Base-by-base conservation (phyloP, 345 rosid genomes). In the Euphorbia tirucalli region DNA sequence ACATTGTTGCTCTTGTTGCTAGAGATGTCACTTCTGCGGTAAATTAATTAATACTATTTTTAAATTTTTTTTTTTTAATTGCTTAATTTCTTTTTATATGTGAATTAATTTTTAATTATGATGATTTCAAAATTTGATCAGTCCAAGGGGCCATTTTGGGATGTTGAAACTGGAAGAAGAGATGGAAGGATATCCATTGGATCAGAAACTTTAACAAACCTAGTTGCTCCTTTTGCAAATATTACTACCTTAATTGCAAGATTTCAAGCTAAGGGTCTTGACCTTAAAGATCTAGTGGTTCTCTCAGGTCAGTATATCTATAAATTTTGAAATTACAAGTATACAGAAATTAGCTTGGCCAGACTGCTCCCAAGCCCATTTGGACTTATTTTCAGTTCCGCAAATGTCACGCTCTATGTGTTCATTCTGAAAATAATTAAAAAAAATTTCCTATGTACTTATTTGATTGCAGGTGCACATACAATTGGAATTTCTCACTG, bases 401-500 rank as follows among this genome's bases (percentile, higher is more conserved):
- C n/a, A n/a, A n/a, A n/a, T n/a, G n/a, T n/a, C n/a, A n/a, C n/a
- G n/a, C n/a, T n/a, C n/a, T n/a, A n/a, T n/a, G n/a, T n/a, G n/a
- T n/a, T n/a, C n/a, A n/a, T n/a, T n/a, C n/a, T n/a, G n/a, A n/a
- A n/a, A n/a, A n/a, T n/a, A n/a, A n/a, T n/a, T n/a, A 7, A 35
- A 35, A n/a, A n/a, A n/a, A 35, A 7, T 35, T 35, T 3, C 7
- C 4, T 7, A 35, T 35, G 39, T 35, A 35, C 39, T 35, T 35
- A 35, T 35, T 35, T 13, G 5, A 41, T 46, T 35, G 10, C 48
- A 88, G 97, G 89, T 16, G 88, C 77, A 3, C 97, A 91, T 70
- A 91, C 94, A 44, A 68, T 91, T 3, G 97, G 97, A 22, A 79
- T 69, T 22, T 85, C 90, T 48, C 93, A 86, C 63, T 91, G 97